Base-by-base conservation (phyloP, 2,329 filamentous ascomycete species). In the Diaporthe capsici region DNA sequence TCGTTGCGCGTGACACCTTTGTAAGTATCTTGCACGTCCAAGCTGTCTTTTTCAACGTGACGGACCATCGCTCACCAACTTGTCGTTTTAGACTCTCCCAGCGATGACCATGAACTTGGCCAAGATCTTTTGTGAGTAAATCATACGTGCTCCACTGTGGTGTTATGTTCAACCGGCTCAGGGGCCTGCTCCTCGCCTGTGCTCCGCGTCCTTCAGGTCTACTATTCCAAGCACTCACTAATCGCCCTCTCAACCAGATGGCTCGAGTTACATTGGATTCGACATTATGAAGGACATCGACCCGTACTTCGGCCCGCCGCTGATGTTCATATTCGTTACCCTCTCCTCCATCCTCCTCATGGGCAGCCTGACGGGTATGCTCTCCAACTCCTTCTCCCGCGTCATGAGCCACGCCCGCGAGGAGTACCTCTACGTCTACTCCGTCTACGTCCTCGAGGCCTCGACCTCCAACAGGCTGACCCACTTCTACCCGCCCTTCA, bases 391-490 rank as follows among this genome's bases (percentile, higher is more conserved):
- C 81, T 92, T 95, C 84, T 90, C 88, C 22, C 88, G 90, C 72
- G 88, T 92, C 79, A 92, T 92, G 79, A 87, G 87, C 68, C 90
- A 92, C 78, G 91, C 91, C 53, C 88, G 88, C 75, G 94, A 95
- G 81, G 94, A 96, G 83, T 96, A 96, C 80, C 88, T 96, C 47
- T 95, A 94, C 81, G 92, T 95, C 80, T 96, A 92, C 83, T 90
- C 88, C 78, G 88, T 91, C 70, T 92, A 92, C 82, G 92, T 92
- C 78, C 87, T 92, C 73, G 89, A 92, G 83, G 91, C 92, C 20
- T 93, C 91, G 67, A 93, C 92, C 57, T 92, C 90, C 79, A 93
- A 93, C 79, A 87, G 92, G 63, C 88, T 94, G 47, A 93, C 92
- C 6, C 91, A 93, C 83, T 94, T 93, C 81, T 93, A 92, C 80